Base-by-base conservation (phyloP, 2,329 filamentous ascomycete species). In the Epicoccum sorghinum region DNA sequence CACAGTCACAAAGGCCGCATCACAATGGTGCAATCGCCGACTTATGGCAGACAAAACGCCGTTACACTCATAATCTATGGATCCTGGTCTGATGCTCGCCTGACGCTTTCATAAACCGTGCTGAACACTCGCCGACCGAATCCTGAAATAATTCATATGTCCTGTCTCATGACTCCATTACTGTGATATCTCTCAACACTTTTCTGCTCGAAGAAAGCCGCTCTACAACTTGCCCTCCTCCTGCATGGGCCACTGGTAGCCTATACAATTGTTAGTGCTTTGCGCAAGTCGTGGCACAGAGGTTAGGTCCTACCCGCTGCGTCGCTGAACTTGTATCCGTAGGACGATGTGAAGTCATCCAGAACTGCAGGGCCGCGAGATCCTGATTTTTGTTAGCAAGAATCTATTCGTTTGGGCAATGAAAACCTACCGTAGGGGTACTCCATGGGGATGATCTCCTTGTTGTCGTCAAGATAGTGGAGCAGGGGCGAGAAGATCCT, bases 391-490 rank as follows among this genome's bases (percentile, higher is more conserved):
- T 12, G 14, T 37, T 33, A 44, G 41, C 29, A 13, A 3, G 8
- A 7, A 18, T 32, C 9, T 4, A 3, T 5, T 44, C 7, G 4
- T 35, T 4, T 13, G 10, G 18, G 27, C 27, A 3, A 29, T 4
- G 12, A 22, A 7, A 24, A 41, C 30, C 24, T 80, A 97, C 95
- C 95, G 75, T 99, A 99, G 64, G 96, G 93, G 80, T 99, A 99
- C 74, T 97, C 93, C 95, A 99, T 99, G 24, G 95, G 95, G 57
- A 96, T 90, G 64, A 99, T 98, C 80, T 99, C 95, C 84, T 96
- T 96, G 84, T 98, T 97, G 75, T 97, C 92, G 64, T 99, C 96
- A 10, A 99, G 86, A 80, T 99, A 99, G 82, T 99, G 93, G 60
- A 99, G 84, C 33, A 99, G 88, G 65, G 95, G 95, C 2, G 92